Base-by-base conservation (phyloP, 2,329 filamentous ascomycete species). In the Fusarium protoensiforme region DNA sequence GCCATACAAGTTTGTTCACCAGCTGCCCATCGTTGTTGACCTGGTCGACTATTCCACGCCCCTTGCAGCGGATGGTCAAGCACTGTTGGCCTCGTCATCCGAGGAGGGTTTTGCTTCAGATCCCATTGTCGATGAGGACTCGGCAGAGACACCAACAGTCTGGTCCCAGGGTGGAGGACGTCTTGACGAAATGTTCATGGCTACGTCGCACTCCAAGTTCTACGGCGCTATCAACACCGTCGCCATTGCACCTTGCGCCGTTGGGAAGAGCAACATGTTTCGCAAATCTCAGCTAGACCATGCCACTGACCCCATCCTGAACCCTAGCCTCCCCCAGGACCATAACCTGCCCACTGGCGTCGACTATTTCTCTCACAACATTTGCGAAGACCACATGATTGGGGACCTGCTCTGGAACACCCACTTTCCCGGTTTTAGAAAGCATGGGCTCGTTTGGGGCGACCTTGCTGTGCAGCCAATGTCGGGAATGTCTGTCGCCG, bases 231-330 rank as follows among this genome's bases (percentile, higher is more conserved):
- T 99, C 87, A 98, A 98, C 83, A 94, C 94, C 0, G 94, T 98
- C 18, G 89, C 93, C 5, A 85, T 98, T 61, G 96, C 96, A 0
- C 96, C 97, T 10, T 99, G 96, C 82, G 93, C 97, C 66, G 92
- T 98, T 24, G 96, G 96, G 59, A 99, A 99, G 85, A 97, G 94
- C 78, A 98, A 97, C 84, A 98, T 99, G 95, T 99, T 98, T 84
- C 93, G 96, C 67, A 94, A 93, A 70, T 94, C 94, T 0, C 96
- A 99, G 78, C 90, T 99, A 38, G 90, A 98, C 82, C 88, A 89
- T 73, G 89, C 96, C 10, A 92, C 91, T 35, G 82, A 88, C 78
- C 81, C 88, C 38, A 58, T 80, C 61, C 82, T 78, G 73, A 87
- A 87, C 75, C 85, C 84, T 29, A 77, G 84, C 71, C 81, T 85